A percentile compares a stretch with the other conserved stretches of the same genome.
Evolutionary conservation across 164 flowering plant genomes (phyloP).

Genomic region (Tetracentron sinense): DNA sequence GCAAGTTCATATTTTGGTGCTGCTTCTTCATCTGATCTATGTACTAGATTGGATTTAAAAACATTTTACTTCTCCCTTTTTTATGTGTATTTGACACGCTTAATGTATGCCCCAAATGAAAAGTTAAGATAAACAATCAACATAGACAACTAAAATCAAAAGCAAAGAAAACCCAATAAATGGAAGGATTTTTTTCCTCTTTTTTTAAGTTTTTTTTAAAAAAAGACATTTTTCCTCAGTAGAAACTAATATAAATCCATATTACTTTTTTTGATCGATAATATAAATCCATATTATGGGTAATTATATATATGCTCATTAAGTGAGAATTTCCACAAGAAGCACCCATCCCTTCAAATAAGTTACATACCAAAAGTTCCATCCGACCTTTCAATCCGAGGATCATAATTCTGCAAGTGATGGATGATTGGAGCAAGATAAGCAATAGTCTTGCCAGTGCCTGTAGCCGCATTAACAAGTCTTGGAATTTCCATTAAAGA

Average conservation of each 20-base stretch:
- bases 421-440: slow-evolving; percentile 90
- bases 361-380: slow-evolving; percentile 76
- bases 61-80: too few relatives aligned
- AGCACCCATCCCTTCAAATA: background rate
- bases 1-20: too few relatives aligned
- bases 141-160: too few relatives aligned
- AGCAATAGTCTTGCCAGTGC: slow-evolving; percentile 85
- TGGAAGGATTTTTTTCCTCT: too few relatives aligned
- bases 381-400: slow-evolving; percentile 53
- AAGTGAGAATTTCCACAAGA: background rate
- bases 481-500: slow-evolving; percentile 31
- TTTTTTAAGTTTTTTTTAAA: too few relatives aligned
- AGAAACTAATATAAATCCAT: background rate
- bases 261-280: too few relatives aligned
- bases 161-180: background rate
- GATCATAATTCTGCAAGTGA: slow-evolving; percentile 46
- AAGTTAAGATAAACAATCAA: too few relatives aligned
- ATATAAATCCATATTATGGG: background rate
- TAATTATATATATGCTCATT: too few relatives aligned
- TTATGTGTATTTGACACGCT: too few relatives aligned
- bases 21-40: too few relatives aligned
- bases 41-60: too few relatives aligned
- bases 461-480: slow-evolving; percentile 91
- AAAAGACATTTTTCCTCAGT: background rate
- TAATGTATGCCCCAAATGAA: too few relatives aligned